Percentiles rank a stretch among this genome's conserved stretches.
These are phyloP conservation scores for Suillus sp. DNA, from an alignment of 768 basidiomycete species.

Conservation along the genomic window DNA sequence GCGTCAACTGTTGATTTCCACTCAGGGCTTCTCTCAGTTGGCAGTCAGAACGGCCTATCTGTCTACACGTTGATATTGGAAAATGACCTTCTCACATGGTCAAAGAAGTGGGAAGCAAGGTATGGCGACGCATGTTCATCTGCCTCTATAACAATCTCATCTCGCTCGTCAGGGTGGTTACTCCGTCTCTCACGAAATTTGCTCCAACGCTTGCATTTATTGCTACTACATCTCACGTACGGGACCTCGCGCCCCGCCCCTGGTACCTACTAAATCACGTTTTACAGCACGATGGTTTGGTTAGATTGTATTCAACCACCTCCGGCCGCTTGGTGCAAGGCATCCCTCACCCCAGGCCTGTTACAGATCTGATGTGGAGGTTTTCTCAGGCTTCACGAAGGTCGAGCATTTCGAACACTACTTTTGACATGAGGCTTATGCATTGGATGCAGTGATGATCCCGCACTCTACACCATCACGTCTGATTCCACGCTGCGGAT, in stretches of 20 bases:
- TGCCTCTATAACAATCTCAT: slow-evolving; percentile 17
- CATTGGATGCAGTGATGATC: slow-evolving; percentile 56
- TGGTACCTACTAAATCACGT: slow-evolving; percentile 13
- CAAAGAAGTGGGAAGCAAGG: slow-evolving; percentile 72
- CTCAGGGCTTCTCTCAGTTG: slow-evolving; percentile 77
- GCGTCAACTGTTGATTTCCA: slow-evolving; percentile 27
- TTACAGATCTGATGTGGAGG: slow-evolving; percentile 74
- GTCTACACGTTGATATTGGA: slow-evolving; percentile 79
- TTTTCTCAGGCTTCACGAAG: slow-evolving; percentile 66
- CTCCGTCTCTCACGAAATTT: slow-evolving; percentile 58
- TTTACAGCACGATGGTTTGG: slow-evolving; percentile 53
- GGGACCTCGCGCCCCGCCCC: slow-evolving; percentile 22
- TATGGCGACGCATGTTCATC: slow-evolving; percentile 35
- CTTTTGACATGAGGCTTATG: slow-evolving; percentile 9
- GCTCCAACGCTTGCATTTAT: slow-evolving; percentile 80
- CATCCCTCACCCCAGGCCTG: slow-evolving; percentile 73
- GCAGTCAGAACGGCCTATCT: slow-evolving; percentile 58
- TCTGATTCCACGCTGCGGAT: slow-evolving; percentile 81
- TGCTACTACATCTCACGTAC: slow-evolving; percentile 61
- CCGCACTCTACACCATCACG: slow-evolving; percentile 82
- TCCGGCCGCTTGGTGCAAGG: slow-evolving; percentile 67
- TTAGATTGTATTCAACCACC: slow-evolving; percentile 73
- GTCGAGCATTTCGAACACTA: slow-evolving; percentile 38
- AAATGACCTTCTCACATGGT: slow-evolving; percentile 84
- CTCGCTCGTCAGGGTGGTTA: slow-evolving; percentile 41